These are phyloP conservation scores for Diospyros lotus DNA, from an alignment of 148 eudicot species.

Conservation along the genomic window DNA sequence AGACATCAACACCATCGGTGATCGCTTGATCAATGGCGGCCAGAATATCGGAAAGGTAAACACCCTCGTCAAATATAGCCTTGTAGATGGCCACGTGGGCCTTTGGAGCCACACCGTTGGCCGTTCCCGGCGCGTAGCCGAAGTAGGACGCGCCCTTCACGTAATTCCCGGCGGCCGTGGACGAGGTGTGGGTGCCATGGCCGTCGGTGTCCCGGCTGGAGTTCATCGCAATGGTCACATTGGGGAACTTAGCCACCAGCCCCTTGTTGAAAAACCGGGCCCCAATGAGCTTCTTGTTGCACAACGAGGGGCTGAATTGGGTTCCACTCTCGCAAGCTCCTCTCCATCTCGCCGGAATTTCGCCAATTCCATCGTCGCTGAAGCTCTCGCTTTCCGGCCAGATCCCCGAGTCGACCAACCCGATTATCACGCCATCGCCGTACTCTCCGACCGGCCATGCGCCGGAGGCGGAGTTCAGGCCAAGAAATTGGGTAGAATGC, in stretches of 20 bases:
- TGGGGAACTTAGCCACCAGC: slow-evolving; percentile 31
- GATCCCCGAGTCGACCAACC: slow-evolving; percentile 54
- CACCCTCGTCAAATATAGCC: slow-evolving; percentile 45
- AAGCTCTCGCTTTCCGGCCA: slow-evolving; percentile 69
- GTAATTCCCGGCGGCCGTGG: slow-evolving; percentile 55
- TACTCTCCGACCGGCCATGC: slow-evolving; percentile 40
- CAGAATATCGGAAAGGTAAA: slow-evolving; percentile 35
- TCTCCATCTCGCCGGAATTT: slow-evolving; percentile 39
- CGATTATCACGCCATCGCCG: slow-evolving; percentile 49
- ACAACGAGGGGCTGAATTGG: slow-evolving; percentile 34
- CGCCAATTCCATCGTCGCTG: slow-evolving; percentile 39
- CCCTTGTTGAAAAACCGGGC: slow-evolving; percentile 66
- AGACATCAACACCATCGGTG: slow-evolving; percentile 53
- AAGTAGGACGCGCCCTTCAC: slow-evolving; percentile 49
- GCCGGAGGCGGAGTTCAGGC: slow-evolving; percentile 33
- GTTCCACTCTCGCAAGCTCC: slow-evolving; percentile 46
- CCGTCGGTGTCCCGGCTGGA: slow-evolving; percentile 63
- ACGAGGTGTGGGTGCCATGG: slow-evolving; percentile 71
- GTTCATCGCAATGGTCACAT: slow-evolving; percentile 23
- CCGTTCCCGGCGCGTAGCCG: slow-evolving; percentile 57
- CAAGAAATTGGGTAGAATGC: slow-evolving; percentile 41
- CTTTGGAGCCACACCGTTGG: slow-evolving; percentile 54
- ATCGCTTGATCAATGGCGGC: slow-evolving; percentile 66
- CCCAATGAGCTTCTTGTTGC: slow-evolving; percentile 68
- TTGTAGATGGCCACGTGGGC: slow-evolving; percentile 67